phyloP scores from a whole-genome alignment of 1,284 basidiomycete genomes.

The Cutaneotrichosporon mucoides region DNA sequence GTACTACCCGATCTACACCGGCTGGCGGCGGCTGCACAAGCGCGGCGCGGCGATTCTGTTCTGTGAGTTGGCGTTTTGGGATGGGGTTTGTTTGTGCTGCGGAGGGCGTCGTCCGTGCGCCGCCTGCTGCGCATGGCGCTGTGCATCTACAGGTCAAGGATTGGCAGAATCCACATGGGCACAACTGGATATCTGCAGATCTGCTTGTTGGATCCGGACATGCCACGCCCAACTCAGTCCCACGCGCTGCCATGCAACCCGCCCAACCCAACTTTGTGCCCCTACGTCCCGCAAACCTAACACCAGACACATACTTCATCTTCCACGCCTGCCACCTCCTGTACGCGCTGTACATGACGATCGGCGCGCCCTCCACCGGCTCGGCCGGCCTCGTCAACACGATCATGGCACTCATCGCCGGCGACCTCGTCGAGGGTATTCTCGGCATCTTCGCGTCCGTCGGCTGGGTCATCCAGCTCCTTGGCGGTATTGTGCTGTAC shows the following conservation, averaged over 20 bases:
- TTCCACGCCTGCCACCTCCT: constrained; percentile 90
- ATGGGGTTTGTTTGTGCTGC: too few relatives aligned
- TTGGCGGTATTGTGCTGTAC: constrained; percentile 45
- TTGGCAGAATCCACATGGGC: too few relatives aligned
- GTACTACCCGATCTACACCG: constrained; percentile 95
- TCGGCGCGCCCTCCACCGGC: constrained; percentile 83
- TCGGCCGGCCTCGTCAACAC: constrained; percentile 91
- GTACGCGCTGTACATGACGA: constrained; percentile 81
- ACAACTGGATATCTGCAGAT: too few relatives aligned
- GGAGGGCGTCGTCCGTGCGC: too few relatives aligned
- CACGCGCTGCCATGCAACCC: not conserved
- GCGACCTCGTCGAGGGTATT: constrained; percentile 64
- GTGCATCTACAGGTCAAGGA: too few relatives aligned
- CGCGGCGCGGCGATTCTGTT: constrained; percentile 49
- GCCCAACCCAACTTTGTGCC: too few relatives aligned
- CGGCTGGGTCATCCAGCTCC: constrained; percentile 78
- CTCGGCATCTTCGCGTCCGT: constrained; percentile 73
- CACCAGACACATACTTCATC: constrained; percentile 83
- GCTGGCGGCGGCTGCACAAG: constrained; percentile 79
- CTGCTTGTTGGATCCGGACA: too few relatives aligned
- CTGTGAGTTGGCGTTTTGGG: constrained; percentile 30
- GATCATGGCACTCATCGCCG: constrained; percentile 64
- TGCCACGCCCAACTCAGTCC: too few relatives aligned
- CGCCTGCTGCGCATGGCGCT: too few relatives aligned
- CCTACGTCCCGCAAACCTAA: not conserved